Evolutionary conservation across 805 yeast genomes (phyloP).

Genomic region (Cyberlindnera petersonii): DNA sequence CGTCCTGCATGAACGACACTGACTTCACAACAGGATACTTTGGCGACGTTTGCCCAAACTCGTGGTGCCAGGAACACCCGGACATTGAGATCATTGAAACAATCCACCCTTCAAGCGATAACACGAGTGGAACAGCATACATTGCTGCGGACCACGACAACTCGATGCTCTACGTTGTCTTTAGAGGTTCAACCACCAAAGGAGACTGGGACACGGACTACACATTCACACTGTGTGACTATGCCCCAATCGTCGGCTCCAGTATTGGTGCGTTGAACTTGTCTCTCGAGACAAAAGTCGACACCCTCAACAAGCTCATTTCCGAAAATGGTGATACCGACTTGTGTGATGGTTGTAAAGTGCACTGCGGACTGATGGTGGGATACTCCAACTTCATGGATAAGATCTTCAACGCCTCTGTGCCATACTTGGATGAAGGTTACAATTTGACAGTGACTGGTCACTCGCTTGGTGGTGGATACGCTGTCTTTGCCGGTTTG

Average conservation of each 20-base stretch:
- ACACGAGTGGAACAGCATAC: conserved; percentile 52
- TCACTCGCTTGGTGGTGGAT: conserved; percentile 76
- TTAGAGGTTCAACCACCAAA: conserved; percentile 62
- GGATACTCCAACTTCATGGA: conserved; percentile 42
- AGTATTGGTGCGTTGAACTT: conserved; percentile 4
- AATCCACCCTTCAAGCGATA: conserved; percentile 20
- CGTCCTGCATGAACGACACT: conserved; percentile 20
- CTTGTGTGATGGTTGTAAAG: conserved; percentile 48
- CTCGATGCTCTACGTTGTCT: conserved; percentile 45
- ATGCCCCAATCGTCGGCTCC: conserved; percentile 35
- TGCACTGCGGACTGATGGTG: conserved; percentile 62
- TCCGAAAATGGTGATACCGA: conserved; percentile 5
- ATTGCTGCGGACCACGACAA: conserved; percentile 46
- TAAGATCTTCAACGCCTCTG: conserved; percentile 33
- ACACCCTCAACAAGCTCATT: conserved; percentile 3
- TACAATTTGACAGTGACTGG: conserved; percentile 58
- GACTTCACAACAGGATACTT: conserved; percentile 13
- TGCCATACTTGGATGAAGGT: conserved; percentile 35
- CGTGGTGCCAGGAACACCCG: conserved; percentile 15
- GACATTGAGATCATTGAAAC: conserved; percentile 14
- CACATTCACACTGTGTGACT: conserved; percentile 42
- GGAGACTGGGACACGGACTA: conserved; percentile 64
- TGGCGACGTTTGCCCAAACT: conserved; percentile 19
- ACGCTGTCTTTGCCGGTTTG: conserved; percentile 58
- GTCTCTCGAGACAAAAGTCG: neutral